These are phyloP conservation scores for Pythium sp. DNA, from an alignment of 352 stramenopile species.

Conservation along the genomic window DNA sequence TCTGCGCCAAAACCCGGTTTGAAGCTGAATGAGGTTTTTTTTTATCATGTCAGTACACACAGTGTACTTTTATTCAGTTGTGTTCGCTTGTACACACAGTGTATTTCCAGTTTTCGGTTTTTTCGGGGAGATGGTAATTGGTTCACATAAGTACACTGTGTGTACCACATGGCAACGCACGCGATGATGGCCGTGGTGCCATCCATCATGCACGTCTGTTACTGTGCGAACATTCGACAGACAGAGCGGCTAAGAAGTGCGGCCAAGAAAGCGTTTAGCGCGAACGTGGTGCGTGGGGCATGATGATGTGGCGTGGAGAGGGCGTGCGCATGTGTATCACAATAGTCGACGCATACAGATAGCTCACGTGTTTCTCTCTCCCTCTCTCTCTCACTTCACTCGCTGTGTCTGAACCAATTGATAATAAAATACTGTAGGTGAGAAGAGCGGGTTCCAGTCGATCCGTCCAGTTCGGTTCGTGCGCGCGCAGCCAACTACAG, in stretches of 20 bases:
- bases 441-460: background rate
- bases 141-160: no score
- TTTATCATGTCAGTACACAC: no score
- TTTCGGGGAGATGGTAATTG: no score
- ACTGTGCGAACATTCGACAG: background rate
- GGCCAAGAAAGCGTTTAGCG: background rate
- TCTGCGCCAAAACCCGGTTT: no score
- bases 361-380: background rate
- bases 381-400: background rate
- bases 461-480: background rate
- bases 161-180: no score
- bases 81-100: no score
- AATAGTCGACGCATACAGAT: background rate
- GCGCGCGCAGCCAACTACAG: background rate
- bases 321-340: background rate
- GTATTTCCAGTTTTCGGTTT: no score
- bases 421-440: background rate
- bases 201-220: no score
- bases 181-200: no score
- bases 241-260: background rate
- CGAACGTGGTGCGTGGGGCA: background rate
- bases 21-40: no score
- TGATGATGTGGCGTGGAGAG: background rate
- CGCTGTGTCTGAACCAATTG: background rate
- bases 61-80: no score